Percentiles rank a stretch among this genome's conserved stretches.
Conservation (phyloP, 2,329 filamentous ascomycete genomes). For the Penicillium sp. region DNA sequence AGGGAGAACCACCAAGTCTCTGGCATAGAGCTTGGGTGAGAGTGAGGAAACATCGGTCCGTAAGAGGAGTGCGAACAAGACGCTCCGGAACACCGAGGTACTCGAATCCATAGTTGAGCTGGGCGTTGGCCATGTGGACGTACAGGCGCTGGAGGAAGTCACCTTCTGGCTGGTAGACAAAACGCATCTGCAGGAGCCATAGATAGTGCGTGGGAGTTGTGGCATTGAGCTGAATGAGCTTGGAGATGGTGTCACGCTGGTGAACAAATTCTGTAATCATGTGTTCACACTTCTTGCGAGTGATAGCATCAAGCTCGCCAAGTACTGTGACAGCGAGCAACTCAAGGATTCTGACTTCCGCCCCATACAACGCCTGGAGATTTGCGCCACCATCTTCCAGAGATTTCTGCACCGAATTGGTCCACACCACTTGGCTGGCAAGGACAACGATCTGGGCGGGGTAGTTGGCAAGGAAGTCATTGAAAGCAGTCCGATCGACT, state of each 20-base stretch:
- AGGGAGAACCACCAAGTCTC: constrained; percentile 91
- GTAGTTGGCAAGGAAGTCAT: constrained; percentile 76
- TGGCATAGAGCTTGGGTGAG: constrained; percentile 95
- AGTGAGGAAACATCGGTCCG: constrained; percentile 96
- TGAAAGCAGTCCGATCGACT: constrained; percentile 69
- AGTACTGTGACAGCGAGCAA: constrained; percentile 86
- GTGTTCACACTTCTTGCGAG: constrained; percentile 95
- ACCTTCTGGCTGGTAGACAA: constrained; percentile 80
- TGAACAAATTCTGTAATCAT: constrained; percentile 98
- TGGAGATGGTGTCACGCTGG: constrained; percentile 89
- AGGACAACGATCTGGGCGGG: constrained; percentile 95
- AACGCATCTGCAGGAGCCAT: constrained; percentile 97
- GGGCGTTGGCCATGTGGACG: constrained; percentile 96
- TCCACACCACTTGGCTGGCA: constrained; percentile 92
- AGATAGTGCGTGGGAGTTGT: constrained; percentile 75
- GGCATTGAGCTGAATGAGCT: constrained; percentile 73
- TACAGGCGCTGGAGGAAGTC: constrained; percentile 78
- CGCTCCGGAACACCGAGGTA: constrained; percentile 96
- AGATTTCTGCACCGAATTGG: constrained; percentile 76
- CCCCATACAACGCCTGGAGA: constrained; percentile 70
- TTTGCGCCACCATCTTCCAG: constrained; percentile 69
- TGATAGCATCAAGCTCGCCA: constrained; percentile 80
- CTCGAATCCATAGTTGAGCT: constrained; percentile 94
- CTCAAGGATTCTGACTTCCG: constrained; percentile 79
- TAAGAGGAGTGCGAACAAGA: constrained; percentile 92